Percentiles rank a stretch among this genome's conserved stretches.
These are phyloP conservation scores for Anisodus tanguticus DNA, from an alignment of 257 asterid species.

Conservation along the genomic window DNA sequence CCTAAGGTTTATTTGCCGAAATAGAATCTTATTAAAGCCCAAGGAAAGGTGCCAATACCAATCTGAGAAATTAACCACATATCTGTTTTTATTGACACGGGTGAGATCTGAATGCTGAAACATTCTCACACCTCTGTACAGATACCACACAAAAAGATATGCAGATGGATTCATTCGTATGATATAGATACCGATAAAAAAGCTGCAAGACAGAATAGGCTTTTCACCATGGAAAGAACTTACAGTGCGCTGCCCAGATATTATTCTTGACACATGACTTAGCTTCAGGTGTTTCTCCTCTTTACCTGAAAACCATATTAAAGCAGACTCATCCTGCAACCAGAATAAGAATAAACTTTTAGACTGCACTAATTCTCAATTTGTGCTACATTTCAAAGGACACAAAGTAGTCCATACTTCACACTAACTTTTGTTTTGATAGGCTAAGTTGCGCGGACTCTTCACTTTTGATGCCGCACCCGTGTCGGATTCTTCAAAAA, in stretches of 20 bases:
- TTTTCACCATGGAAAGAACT: conserved; percentile 43
- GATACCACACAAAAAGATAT: conserved; percentile 3
- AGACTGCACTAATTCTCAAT: conserved; percentile 14
- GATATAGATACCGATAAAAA: neutral
- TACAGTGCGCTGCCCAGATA: conserved; percentile 98
- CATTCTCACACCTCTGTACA: conserved; percentile 12
- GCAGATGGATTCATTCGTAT: neutral
- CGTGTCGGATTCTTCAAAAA: too few species aligned
- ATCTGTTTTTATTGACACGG: neutral
- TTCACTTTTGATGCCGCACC: too few species aligned
- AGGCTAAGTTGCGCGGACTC: neutral
- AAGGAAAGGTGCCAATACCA: neutral
- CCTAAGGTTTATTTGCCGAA: neutral
- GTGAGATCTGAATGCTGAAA: conserved; percentile 16
- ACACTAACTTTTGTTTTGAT: neutral
- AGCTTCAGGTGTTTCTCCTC: conserved; percentile 94
- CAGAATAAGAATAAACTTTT: neutral
- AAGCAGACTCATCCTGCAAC: conserved; percentile 86
- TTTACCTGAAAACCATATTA: conserved; percentile 94
- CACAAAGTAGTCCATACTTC: conserved; percentile 29
- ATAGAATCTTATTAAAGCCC: neutral
- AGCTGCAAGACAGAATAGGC: neutral
- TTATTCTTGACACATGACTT: conserved; percentile 86
- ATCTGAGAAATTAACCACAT: neutral
- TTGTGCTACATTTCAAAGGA: conserved; percentile 13